These are phyloP conservation scores for Heliosperma pusillum DNA, from an alignment of 148 eudicot species.

Conservation along the genomic window DNA sequence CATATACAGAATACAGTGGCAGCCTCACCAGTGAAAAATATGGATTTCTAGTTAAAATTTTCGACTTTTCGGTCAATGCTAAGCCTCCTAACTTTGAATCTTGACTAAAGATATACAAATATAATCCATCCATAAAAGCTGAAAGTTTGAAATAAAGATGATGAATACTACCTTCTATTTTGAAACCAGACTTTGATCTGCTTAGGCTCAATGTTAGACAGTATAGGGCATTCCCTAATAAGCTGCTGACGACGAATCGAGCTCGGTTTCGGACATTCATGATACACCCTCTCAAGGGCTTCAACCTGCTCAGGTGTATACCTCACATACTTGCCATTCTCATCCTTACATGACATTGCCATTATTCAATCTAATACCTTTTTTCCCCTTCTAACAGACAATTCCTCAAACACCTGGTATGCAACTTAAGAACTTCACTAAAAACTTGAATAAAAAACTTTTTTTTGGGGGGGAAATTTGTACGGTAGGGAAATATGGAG, in stretches of 20 bases:
- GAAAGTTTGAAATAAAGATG: not conserved
- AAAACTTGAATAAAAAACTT: not conserved
- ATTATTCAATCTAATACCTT: conserved; percentile 40
- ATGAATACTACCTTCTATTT: conserved; percentile 59
- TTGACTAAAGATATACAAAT: not conserved
- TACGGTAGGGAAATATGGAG: not conserved
- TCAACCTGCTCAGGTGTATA: conserved; percentile 99
- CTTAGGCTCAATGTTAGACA: conserved; percentile 83
- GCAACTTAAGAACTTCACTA: conserved; percentile 11
- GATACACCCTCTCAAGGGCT: conserved; percentile 92
- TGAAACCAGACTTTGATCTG: conserved; percentile 99
- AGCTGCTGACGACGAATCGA: conserved; percentile 91
- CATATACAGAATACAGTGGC: too few relatives aligned
- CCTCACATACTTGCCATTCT: conserved; percentile 88
- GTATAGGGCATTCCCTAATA: conserved; percentile 79
- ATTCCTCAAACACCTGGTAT: conserved; percentile 21
- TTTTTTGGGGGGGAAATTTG: not conserved
- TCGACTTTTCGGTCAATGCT: too few relatives aligned
- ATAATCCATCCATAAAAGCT: not conserved
- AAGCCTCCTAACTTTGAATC: too few relatives aligned
- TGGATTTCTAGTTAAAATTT: too few relatives aligned
- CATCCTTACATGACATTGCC: conserved; percentile 91
- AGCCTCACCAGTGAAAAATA: too few relatives aligned
- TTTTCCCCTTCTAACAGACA: not conserved
- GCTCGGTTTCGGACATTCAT: conserved; percentile 91